These are phyloP conservation scores for Acer negundo DNA, from an alignment of 345 rosid species.

Conservation along the genomic window DNA sequence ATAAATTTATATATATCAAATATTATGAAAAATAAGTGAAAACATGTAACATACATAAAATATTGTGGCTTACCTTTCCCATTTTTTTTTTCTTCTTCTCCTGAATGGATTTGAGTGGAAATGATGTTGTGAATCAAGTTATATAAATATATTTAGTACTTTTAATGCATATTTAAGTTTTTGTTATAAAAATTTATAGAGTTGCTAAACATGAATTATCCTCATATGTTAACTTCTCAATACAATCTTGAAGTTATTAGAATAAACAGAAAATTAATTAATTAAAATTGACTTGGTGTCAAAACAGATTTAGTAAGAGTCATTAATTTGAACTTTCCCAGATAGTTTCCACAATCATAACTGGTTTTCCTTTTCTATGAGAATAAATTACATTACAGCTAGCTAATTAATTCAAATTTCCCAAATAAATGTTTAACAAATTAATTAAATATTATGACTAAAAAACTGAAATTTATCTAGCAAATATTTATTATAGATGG, in stretches of 20 bases:
- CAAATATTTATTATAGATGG: too few relatives aligned
- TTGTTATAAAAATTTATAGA: not conserved
- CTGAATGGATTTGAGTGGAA: not conserved
- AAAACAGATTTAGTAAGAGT: not conserved
- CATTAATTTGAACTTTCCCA: not conserved
- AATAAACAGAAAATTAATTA: not conserved
- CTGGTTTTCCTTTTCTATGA: not conserved
- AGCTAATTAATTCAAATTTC: not conserved
- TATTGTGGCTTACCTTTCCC: conserved; percentile 1
- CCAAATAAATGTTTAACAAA: not conserved
- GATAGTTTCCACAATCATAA: not conserved
- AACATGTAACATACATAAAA: not conserved
- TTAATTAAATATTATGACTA: not conserved
- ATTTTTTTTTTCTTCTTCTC: not conserved
- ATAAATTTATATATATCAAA: not conserved
- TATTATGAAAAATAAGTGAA: not conserved
- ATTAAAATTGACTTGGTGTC: not conserved
- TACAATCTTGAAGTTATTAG: not conserved
- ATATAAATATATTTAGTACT: not conserved
- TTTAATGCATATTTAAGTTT: conserved; percentile 4
- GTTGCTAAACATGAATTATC: not conserved
- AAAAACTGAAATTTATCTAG: not conserved
- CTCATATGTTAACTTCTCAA: not conserved
- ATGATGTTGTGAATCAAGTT: not conserved
- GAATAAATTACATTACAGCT: not conserved